A percentile compares a stretch with the other conserved stretches of the same genome.
phyloP scores from a whole-genome alignment of 257 asterid genomes.

The Eucommia ulmoides region DNA sequence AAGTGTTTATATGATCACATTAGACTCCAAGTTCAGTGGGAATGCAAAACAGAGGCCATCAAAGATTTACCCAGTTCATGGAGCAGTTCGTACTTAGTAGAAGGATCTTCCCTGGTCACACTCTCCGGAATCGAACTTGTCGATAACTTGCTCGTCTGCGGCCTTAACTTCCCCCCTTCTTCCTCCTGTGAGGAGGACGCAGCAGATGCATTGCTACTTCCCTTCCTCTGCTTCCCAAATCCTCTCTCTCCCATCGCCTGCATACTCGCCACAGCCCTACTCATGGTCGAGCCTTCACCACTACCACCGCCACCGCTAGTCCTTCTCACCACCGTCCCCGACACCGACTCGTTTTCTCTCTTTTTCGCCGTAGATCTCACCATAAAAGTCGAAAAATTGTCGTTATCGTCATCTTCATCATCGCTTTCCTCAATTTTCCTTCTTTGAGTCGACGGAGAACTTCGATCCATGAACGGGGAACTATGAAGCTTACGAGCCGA shows the following conservation, averaged over 20 bases:
- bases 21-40: slow-evolving; percentile 4
- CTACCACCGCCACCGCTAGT: slow-evolving; percentile 26
- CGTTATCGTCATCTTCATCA: slow-evolving; percentile 41
- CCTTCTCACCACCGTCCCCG: slow-evolving; percentile 75
- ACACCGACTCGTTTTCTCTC: slow-evolving; percentile 45
- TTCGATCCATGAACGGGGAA: slow-evolving; percentile 23
- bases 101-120: slow-evolving; percentile 80
- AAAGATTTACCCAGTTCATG: slow-evolving; percentile 74
- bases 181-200: background rate
- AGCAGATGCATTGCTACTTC: slow-evolving; percentile 16
- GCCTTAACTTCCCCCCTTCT: slow-evolving; percentile 30
- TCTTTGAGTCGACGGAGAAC: slow-evolving; percentile 17
- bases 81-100: slow-evolving; percentile 79
- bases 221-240: slow-evolving; percentile 38
- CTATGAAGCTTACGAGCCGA: slow-evolving; percentile 2
- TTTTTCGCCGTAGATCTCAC: slow-evolving; percentile 33
- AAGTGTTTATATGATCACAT: background rate
- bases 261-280: slow-evolving; percentile 95
- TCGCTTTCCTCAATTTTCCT: slow-evolving; percentile 12
- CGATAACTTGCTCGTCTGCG: slow-evolving; percentile 56
- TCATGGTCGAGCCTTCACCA: slow-evolving; percentile 61
- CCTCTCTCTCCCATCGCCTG: slow-evolving; percentile 74
- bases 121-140: slow-evolving; percentile 77
- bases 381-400: slow-evolving; percentile 74
- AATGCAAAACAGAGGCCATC: background rate